These are phyloP conservation scores for Kodamaea fungicola DNA, from an alignment of 1,139 yeast genomes.

Conservation along the genomic window DNA sequence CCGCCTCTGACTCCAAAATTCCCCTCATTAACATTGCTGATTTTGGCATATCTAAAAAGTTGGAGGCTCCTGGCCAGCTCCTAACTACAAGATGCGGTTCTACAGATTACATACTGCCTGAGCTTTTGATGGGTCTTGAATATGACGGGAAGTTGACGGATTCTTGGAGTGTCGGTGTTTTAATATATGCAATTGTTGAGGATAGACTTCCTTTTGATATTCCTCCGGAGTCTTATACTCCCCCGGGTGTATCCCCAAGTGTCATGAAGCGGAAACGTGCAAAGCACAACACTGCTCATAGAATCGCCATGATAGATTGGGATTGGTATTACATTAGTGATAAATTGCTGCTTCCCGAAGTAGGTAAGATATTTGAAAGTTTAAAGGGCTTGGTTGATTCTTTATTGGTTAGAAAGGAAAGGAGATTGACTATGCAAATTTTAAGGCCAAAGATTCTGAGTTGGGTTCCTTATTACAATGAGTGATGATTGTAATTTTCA, in stretches of 20 bases:
- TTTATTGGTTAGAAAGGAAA: constrained; percentile 40
- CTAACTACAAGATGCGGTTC: constrained; percentile 90
- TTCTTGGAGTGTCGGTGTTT: constrained; percentile 91
- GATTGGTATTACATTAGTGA: constrained; percentile 55
- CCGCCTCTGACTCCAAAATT: constrained; percentile 10
- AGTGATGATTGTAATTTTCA: no score
- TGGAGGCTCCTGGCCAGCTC: constrained; percentile 56
- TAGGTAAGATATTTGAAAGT: constrained; percentile 21
- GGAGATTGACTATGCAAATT: constrained; percentile 16
- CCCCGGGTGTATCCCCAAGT: constrained; percentile 40
- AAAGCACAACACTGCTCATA: constrained; percentile 69
- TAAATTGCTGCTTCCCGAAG: constrained; percentile 14
- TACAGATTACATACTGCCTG: constrained; percentile 94
- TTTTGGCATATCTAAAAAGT: constrained; percentile 77
- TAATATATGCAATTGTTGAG: constrained; percentile 79
- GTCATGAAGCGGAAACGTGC: constrained; percentile 48
- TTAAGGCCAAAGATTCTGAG: constrained; percentile 4
- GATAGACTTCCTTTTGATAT: constrained; percentile 85
- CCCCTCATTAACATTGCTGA: constrained; percentile 72
- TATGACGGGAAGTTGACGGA: constrained; percentile 90
- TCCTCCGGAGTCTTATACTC: constrained; percentile 39
- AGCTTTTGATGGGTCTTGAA: constrained; percentile 80
- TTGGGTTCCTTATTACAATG: constrained; percentile 7
- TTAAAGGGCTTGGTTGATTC: constrained; percentile 31
- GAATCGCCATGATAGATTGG: constrained; percentile 94